Evolutionary conservation across 305 asterid species (phyloP).

Genomic region (Rubia tinctorum): DNA sequence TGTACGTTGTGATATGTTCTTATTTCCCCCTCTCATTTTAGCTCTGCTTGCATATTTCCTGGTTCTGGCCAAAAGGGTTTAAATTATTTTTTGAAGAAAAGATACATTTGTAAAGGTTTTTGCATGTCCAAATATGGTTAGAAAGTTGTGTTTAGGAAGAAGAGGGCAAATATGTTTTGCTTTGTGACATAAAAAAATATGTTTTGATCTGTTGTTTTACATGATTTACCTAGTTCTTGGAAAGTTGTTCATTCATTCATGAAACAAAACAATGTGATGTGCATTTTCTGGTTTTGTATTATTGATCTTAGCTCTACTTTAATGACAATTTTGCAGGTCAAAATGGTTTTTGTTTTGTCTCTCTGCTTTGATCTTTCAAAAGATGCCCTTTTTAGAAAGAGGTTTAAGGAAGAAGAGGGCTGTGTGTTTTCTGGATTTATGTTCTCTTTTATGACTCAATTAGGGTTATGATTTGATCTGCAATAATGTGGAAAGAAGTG

Average conservation of each 20-base stretch:
- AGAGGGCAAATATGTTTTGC: background rate
- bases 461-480: background rate
- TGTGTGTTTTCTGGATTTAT: background rate
- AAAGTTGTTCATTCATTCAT: no score
- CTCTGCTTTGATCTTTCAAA: background rate
- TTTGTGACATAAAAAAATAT: background rate
- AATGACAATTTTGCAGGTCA: background rate
- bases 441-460: background rate
- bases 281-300: background rate
- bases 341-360: background rate
- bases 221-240: no score
- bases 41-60: background rate
- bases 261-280: no score
- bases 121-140: background rate
- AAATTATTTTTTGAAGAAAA: background rate
- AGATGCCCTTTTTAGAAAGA: background rate
- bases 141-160: background rate
- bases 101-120: background rate
- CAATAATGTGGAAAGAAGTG: background rate
- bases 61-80: background rate
- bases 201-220: no score
- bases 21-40: no score
- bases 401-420: background rate
- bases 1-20: background rate
- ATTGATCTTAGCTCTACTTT: background rate